Evolutionary conservation across 352 stramenopile genomes (phyloP), one percentile per base, ranked within the genome.

Genomic region (Plasmopara viticola): DNA sequence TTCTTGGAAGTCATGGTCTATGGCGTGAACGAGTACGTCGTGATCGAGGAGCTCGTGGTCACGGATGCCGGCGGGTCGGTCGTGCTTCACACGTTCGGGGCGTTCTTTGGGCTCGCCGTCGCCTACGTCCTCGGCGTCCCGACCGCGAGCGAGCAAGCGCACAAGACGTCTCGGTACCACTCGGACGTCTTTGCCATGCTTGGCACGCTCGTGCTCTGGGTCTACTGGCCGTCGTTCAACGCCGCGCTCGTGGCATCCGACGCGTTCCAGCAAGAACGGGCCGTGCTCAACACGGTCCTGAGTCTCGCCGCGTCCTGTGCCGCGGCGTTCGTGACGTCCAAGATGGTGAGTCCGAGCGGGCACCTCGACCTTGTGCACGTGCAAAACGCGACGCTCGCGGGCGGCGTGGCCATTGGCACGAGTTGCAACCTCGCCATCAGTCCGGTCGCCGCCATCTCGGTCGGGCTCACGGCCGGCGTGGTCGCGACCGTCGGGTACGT

Each of bases 151-250:
- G 64, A 84, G 20, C 66, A 84, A 48, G 40, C 53, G 20, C 75
- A 84, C 58, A 86, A 84, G 66, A 73, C 62, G 15, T 90, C 82
- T 13, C 58, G 72, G 3, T 89, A 89, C 61, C 72, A 74, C 41
- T 85, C 75, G 33, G 78, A 89, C 40, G 64, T 89, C 44, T 78
- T 90, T 46, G 68, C 85, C 6, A 84, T 95, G 66, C 84, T 95
- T 58, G 85, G 85, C 8, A 92, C 85, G 29, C 72, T 90, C 12
- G 83, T 94, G 44, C 58, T 93, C 35, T 95, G 85, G 85, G 86
- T 92, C 60, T 95, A 84, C 58, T 95, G 85, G 85, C 83, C 85
- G n/a, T 87, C 69, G 4, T 95, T 95, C 70, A 90, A 93, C 44
- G 66, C 75, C 1, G 83, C 83, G 17, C 61, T 90, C 6, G 81